phyloP scores from a whole-genome alignment of 106 monocot species.

The Platanthera guangdongensis region DNA sequence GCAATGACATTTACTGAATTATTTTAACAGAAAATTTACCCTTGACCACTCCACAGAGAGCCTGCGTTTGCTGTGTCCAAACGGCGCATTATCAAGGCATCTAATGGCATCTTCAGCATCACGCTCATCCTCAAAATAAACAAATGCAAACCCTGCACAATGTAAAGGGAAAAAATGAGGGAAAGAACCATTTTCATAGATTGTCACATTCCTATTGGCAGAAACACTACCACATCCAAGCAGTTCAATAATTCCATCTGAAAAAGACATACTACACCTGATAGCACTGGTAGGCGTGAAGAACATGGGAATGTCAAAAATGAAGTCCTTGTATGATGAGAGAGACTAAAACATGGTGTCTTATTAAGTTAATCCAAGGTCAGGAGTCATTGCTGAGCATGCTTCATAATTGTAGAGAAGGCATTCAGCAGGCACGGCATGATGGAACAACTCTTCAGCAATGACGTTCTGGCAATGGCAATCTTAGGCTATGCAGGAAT shows the following conservation, averaged over 20 bases:
- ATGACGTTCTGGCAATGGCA: slow-evolving; percentile 46
- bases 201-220: neutral
- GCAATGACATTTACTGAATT: too few relatives aligned
- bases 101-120: slow-evolving; percentile 79
- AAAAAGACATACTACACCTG: slow-evolving; percentile 63
- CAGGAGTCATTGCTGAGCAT: slow-evolving; percentile 48
- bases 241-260: slow-evolving; percentile 18
- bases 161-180: slow-evolving; percentile 1
- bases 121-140: slow-evolving; percentile 80
- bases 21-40: slow-evolving; percentile 24
- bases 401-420: slow-evolving; percentile 30
- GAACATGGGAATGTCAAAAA: slow-evolving; percentile 40
- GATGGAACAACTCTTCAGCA: slow-evolving; percentile 27
- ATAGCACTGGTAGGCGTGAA: slow-evolving; percentile 34
- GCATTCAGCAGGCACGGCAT: slow-evolving; percentile 37
- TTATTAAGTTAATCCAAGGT: slow-evolving; percentile 41
- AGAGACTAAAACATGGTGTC: slow-evolving; percentile 46
- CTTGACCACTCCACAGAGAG: slow-evolving; percentile 82
- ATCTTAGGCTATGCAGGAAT: slow-evolving; percentile 27
- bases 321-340: slow-evolving; percentile 33
- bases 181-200: neutral
- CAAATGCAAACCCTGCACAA: slow-evolving; percentile 79
- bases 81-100: slow-evolving; percentile 46
- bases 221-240: slow-evolving; percentile 14
- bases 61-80: slow-evolving; percentile 58